Base-by-base conservation (phyloP, 169 alveolate species). In the Cryptosporidium xiaoi region DNA sequence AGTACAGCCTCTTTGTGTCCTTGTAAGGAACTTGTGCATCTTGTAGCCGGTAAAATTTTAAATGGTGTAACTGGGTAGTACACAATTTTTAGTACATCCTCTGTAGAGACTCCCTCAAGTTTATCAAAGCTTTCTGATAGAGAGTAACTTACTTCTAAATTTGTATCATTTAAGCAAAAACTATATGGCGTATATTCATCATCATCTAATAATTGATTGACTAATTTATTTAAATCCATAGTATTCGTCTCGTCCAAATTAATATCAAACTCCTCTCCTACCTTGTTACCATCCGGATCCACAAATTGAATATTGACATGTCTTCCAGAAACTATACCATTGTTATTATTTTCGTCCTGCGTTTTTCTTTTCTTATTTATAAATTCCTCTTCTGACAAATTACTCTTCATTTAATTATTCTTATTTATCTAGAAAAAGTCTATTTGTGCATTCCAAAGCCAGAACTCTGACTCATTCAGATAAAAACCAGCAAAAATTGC, bases 1-100 rank as follows among this genome's bases (percentile, higher is more conserved):
- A 96, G 91, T 15, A 96, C 93, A 6, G 98, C 95, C 51, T 93
- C 97, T 29, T 95, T 94, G 87, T 96, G 98, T 4, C 97, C 99
- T 71, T 94, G 95, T 65, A 96, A 91, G 5, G 99, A 93, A 6
- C 97, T 84, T 4, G 97, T 91, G 83, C 98, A 95, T n/a, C 98
- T 92, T 2, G 96, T 94, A 66, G 96, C 94, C 10, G 97, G 97
- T 24, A 96, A 90, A 16, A 96, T 95, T 55, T 91, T 92, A 92
- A 94, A 96, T 20, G 94, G 91, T 51, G 94, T 91, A 56, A 93
- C 90, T 2, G 96, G 96, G 20, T 93, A 71, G 82, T 94, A 94
- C 51, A 90, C 94, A 50, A 94, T 93, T 34, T 90, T 91, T 53
- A 93, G 83, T 40, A 93, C 92, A 53, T 83, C 90, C 56, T 94